Evolutionary conservation across 495 filamentous ascomycete genomes (phyloP).

Genomic region (Neurospora terricola): DNA sequence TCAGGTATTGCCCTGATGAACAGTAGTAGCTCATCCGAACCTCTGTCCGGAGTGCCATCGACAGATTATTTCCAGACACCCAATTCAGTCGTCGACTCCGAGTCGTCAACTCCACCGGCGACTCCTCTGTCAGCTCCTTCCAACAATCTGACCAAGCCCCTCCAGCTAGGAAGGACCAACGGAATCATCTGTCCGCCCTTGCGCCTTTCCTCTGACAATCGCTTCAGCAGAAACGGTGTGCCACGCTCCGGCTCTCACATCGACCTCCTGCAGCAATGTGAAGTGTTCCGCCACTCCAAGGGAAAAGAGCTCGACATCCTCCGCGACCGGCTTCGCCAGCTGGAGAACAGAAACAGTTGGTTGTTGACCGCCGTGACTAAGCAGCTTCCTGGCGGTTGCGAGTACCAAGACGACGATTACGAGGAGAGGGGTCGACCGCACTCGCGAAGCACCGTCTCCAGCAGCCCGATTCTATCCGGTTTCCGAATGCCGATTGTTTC

Average conservation of each 20-base stretch:
- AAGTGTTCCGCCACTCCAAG: conserved; percentile 21
- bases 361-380: conserved; percentile 21
- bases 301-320: conserved; percentile 23
- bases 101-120: background rate
- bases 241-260: conserved; percentile 10
- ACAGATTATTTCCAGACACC: background rate
- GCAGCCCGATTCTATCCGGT: background rate
- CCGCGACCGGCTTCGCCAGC: conserved; percentile 14
- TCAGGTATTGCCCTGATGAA: background rate
- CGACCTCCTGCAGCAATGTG: conserved; percentile 22
- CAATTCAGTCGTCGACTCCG: background rate
- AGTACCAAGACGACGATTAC: background rate
- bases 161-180: background rate
- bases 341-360: conserved; percentile 24
- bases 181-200: background rate
- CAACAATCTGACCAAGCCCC: background rate
- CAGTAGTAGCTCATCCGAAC: background rate
- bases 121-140: background rate
- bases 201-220: background rate
- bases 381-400: conserved; percentile 14
- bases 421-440: background rate
- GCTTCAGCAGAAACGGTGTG: background rate
- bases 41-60: background rate
- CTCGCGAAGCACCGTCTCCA: background rate
- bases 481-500: background rate